Evolutionary conservation across 306 rosid genomes (phyloP), one percentile per base, ranked within the genome.

Genomic region (Hippophae tibetana): DNA sequence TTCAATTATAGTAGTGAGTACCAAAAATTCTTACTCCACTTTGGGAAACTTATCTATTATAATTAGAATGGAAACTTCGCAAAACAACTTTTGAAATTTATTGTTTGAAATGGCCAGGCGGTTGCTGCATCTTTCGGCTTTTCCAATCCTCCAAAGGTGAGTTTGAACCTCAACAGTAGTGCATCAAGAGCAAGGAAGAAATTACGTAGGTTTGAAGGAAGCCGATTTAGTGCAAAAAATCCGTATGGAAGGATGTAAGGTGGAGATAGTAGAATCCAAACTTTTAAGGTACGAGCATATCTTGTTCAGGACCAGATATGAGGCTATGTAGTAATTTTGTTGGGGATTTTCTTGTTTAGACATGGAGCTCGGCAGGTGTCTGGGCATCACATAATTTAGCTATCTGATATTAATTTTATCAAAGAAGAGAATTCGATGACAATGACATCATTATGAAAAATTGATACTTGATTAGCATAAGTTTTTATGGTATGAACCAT

Each of bases 81-180:
- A 44, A 8, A 47, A 50, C 57, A 9, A 48, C 52, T 53, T 11
- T 8, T 13, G 23, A 11, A 13, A 7, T 12, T 53, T 70, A 52
- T 63, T 71, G 48, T 31, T 57, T 65, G 46, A 13, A 44, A 54
- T 66, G 66, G n/a, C 31, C 78, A 87, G 95, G 95, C 80, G 38
- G 82, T 85, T 56, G 89, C 84, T 43, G 70, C 72, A 43, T 88
- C 96, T 7, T 88, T 88, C 69, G 70, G 96, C 71, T 85, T 88
- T 67, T 68, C 86, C 26, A 82, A 88, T 57, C 96, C 96, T n/a
- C 94, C 96, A 1, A 85, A 80, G 81, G 80, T 88, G 54, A 78
- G 59, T 76, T 70, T 88, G 47, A 75, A 81, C 81, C 64, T 88
- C 47, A 86, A 88, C 69, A 88, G 96, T 72, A 72, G 69, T 65